A percentile compares a stretch with the other conserved stretches of the same genome.
phyloP scores from a whole-genome alignment of 2,329 filamentous ascomycete species.

The Pseudogymnoascus sp. region DNA sequence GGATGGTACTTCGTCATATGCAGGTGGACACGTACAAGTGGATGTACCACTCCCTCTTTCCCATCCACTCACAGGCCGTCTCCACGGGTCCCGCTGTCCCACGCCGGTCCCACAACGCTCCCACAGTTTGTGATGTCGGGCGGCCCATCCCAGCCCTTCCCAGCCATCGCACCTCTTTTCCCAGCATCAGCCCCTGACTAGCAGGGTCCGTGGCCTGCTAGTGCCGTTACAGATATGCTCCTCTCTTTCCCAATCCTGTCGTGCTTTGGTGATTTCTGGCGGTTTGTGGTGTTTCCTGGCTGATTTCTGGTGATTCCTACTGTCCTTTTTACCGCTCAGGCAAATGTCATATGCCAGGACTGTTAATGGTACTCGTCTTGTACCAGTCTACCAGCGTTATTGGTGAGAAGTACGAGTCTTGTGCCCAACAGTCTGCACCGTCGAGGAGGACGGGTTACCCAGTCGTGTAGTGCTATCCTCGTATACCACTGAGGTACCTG shows the following conservation, averaged over 20 bases:
- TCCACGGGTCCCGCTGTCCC: background rate
- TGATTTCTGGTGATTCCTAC: background rate
- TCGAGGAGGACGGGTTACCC: background rate
- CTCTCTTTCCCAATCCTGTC: constrained; percentile 2
- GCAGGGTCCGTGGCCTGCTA: background rate
- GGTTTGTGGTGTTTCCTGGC: background rate
- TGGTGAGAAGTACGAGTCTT: background rate
- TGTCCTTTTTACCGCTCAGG: background rate
- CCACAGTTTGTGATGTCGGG: background rate
- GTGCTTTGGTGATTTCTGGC: background rate
- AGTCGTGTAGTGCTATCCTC: background rate
- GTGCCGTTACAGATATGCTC: background rate
- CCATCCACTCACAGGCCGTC: background rate
- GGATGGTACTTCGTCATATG: background rate
- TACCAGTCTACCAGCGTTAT: background rate
- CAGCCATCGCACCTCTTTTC: background rate
- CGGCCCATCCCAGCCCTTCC: background rate
- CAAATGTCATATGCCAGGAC: background rate
- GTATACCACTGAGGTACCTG: background rate
- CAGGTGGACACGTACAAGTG: background rate
- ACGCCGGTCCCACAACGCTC: background rate
- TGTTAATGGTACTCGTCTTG: background rate
- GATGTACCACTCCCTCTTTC: background rate
- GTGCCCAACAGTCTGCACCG: background rate
- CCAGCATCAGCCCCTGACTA: constrained; percentile 4